These are phyloP conservation scores for Sarocladiaceae sp. DNA, from an alignment of 2,329 filamentous ascomycete genomes.

Conservation along the genomic window DNA sequence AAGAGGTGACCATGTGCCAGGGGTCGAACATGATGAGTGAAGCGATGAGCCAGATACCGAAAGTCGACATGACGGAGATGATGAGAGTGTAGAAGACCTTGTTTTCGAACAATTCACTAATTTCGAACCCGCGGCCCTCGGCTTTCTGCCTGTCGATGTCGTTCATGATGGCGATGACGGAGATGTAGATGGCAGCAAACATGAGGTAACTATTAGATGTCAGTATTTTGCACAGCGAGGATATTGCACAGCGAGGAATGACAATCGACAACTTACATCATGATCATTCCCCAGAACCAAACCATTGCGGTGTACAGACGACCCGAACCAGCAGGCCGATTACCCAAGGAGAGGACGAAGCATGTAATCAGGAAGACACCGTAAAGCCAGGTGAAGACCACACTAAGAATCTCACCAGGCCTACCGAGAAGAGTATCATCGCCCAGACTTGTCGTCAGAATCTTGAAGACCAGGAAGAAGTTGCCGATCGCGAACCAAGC, in stretches of 20 bases:
- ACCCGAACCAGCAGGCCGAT: slow-evolving; percentile 89
- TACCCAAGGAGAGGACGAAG: slow-evolving; percentile 91
- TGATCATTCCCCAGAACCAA: slow-evolving; percentile 96
- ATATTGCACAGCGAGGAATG: slow-evolving; percentile 17
- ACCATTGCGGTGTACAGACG: slow-evolving; percentile 95
- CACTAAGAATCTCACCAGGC: slow-evolving; percentile 73
- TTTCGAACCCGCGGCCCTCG: slow-evolving; percentile 51
- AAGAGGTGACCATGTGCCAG: slow-evolving; percentile 98
- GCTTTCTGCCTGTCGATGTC: slow-evolving; percentile 30
- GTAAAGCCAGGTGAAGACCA: slow-evolving; percentile 96
- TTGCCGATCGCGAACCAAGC: slow-evolving; percentile 98
- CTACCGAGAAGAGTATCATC: slow-evolving; percentile 65
- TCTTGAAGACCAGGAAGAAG: slow-evolving; percentile 98
- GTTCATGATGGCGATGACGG: slow-evolving; percentile 74
- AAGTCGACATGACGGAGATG: slow-evolving; percentile 87
- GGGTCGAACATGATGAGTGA: slow-evolving; percentile 95
- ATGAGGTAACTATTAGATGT: slow-evolving; percentile 65
- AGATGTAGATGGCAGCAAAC: slow-evolving; percentile 93
- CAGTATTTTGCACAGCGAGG: too few species aligned
- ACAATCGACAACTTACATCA: slow-evolving; percentile 60
- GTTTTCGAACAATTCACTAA: slow-evolving; percentile 77
- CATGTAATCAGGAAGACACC: slow-evolving; percentile 88
- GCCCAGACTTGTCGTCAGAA: slow-evolving; percentile 83
- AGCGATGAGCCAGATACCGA: slow-evolving; percentile 85
- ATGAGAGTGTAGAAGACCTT: slow-evolving; percentile 90